Evolutionary conservation across 139 green algal genomes (phyloP).

Genomic region (Monoraphidium neglectum): DNA sequence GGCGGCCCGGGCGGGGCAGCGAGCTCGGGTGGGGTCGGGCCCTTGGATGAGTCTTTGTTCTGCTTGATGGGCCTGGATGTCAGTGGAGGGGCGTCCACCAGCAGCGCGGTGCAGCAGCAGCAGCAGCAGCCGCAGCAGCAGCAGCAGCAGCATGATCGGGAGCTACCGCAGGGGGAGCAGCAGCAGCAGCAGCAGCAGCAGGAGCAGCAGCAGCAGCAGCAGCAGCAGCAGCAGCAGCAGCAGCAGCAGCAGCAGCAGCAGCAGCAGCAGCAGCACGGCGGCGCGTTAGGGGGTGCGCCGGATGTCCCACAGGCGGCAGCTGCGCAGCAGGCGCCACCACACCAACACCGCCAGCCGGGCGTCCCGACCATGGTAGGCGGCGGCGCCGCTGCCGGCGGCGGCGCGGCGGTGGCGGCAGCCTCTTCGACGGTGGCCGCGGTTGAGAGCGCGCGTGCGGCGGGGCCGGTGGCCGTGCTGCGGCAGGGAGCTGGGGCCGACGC

Average conservation of each 20-base stretch:
- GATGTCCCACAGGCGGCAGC: not conserved
- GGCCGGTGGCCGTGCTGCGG: too few relatives aligned
- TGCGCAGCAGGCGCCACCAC: not conserved
- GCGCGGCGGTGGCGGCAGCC: too few relatives aligned
- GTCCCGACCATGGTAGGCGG: not conserved
- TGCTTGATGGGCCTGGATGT: not conserved
- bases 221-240: not conserved
- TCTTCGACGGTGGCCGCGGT: too few relatives aligned
- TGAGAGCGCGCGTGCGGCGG: too few relatives aligned
- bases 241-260: not conserved
- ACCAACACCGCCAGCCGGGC: not conserved
- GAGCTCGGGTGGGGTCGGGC: not conserved
- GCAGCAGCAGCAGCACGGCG: slow-evolving; percentile 9
- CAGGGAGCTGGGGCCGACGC: too few relatives aligned
- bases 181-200: not conserved
- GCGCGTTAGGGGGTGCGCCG: not conserved
- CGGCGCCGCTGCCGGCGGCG: too few relatives aligned
- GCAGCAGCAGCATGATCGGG: slow-evolving; percentile 19
- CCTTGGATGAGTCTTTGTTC: not conserved
- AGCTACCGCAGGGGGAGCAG: too few relatives aligned
- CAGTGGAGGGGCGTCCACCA: not conserved
- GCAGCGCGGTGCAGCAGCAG: not conserved
- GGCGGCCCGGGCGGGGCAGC: not conserved
- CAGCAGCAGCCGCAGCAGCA: slow-evolving; percentile 22
- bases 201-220: slow-evolving; percentile 6